phyloP scores from a whole-genome alignment of 331 rosid species.

The Acacia pycnantha region DNA sequence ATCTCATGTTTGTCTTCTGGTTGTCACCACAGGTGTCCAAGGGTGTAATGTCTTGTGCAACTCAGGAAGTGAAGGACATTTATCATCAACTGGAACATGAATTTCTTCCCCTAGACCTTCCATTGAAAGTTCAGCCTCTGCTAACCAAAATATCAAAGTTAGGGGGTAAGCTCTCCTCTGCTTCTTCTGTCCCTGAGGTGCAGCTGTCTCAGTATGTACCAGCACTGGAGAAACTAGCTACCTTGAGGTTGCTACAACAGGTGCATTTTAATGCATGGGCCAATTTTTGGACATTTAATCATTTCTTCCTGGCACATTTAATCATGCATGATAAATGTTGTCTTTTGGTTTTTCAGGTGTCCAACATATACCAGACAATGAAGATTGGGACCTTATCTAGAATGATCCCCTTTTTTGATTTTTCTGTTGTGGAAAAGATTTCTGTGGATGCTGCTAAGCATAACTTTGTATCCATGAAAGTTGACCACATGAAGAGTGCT shows the following conservation, averaged over 20 bases:
- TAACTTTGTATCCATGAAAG: conserved; percentile 83
- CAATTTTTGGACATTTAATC: not conserved
- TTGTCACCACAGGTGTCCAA: conserved; percentile 58
- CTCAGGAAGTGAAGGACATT: conserved; percentile 95
- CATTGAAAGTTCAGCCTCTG: conserved; percentile 70
- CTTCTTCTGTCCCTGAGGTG: conserved; percentile 90
- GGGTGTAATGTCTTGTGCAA: conserved; percentile 92
- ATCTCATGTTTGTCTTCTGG: conserved; percentile 6
- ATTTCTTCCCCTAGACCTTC: conserved; percentile 80
- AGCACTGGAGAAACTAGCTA: conserved; percentile 76
- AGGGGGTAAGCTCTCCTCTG: conserved; percentile 87
- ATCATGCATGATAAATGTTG: not conserved
- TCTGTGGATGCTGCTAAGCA: conserved; percentile 94
- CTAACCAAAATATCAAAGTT: conserved; percentile 66
- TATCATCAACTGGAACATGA: conserved; percentile 87
- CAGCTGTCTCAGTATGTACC: conserved; percentile 80
- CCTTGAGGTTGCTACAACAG: conserved; percentile 97
- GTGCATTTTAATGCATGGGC: conserved; percentile 31
- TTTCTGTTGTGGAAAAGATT: conserved; percentile 77
- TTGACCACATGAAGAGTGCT: conserved; percentile 78
- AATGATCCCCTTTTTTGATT: conserved; percentile 86
- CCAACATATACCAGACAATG: conserved; percentile 82
- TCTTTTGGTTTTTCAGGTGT: conserved; percentile 56
- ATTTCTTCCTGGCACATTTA: not conserved
- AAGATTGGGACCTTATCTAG: conserved; percentile 72